A percentile compares a stretch with the other conserved stretches of the same genome.
Evolutionary conservation across 2,329 filamentous ascomycete genomes (phyloP).

Genomic region (Dactylonectria estremocensis): DNA sequence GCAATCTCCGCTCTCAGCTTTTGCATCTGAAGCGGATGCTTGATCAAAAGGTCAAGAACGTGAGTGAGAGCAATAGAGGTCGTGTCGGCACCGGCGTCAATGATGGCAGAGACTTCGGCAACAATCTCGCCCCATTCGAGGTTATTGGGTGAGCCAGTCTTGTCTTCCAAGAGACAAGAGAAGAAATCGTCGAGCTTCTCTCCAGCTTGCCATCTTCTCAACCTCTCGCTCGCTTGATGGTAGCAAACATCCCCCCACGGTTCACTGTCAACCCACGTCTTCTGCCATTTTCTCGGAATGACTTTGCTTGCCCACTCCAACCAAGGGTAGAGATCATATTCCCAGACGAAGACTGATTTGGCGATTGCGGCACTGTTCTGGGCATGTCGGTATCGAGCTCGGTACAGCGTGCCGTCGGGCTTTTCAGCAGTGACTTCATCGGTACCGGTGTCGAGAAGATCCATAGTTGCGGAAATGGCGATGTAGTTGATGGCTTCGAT

Average conservation of each 20-base stretch:
- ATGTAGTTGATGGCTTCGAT: conserved; percentile 71
- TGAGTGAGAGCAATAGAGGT: conserved; percentile 65
- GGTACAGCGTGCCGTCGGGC: conserved; percentile 61
- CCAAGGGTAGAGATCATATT: conserved; percentile 65
- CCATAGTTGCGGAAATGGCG: conserved; percentile 63
- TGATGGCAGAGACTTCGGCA: conserved; percentile 68
- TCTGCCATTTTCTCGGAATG: conserved; percentile 57
- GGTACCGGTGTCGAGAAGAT: conserved; percentile 64
- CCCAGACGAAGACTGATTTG: conserved; percentile 64
- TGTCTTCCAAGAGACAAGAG: conserved; percentile 65
- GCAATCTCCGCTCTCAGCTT: conserved; percentile 63
- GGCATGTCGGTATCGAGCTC: conserved; percentile 62
- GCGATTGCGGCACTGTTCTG: conserved; percentile 64
- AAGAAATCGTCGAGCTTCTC: conserved; percentile 74
- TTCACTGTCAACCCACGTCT: conserved; percentile 41
- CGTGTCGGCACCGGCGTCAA: conserved; percentile 64
- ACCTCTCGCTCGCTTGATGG: conserved; percentile 54
- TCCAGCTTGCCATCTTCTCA: conserved; percentile 49
- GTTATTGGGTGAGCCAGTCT: conserved; percentile 51
- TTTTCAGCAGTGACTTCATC: conserved; percentile 59
- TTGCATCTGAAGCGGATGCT: conserved; percentile 56
- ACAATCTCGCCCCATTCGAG: conserved; percentile 71
- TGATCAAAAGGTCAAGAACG: conserved; percentile 65
- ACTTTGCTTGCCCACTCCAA: conserved; percentile 63
- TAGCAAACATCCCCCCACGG: conserved; percentile 56